phyloP scores from a whole-genome alignment of 1,284 basidiomycete genomes.

The Schizopora paradoxa region DNA sequence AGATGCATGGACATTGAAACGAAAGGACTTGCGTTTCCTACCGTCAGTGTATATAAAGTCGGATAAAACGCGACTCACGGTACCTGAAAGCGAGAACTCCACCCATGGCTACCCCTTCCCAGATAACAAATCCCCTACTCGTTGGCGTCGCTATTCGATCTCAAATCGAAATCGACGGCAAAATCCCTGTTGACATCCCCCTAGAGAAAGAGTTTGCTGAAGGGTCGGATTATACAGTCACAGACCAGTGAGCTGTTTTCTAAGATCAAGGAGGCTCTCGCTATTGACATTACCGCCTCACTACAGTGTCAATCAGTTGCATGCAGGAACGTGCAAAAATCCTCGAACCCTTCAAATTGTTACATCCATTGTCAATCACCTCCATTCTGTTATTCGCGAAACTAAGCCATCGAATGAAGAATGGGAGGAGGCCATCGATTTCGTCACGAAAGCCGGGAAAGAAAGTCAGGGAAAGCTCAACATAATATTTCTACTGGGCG shows the following conservation, averaged over 20 bases:
- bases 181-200: no score
- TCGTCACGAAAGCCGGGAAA: constrained; percentile 33
- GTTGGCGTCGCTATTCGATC: no score
- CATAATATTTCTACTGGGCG: constrained; percentile 38
- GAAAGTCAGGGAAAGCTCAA: constrained; percentile 36
- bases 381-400: constrained; percentile 37
- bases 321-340: constrained; percentile 30
- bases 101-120: no score
- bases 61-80: no score
- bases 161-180: background rate
- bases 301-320: constrained; percentile 26
- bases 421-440: constrained; percentile 33
- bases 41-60: no score
- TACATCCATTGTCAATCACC: constrained; percentile 32
- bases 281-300: background rate
- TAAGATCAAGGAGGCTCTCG: no score
- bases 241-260: no score
- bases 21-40: no score
- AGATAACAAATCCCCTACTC: no score
- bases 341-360: constrained; percentile 33
- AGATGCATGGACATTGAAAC: no score
- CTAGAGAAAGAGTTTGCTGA: no score
- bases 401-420: constrained; percentile 34
- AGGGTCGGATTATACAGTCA: constrained; percentile 14
- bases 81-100: no score